Percentiles rank a stretch among this genome's conserved stretches.
Evolutionary conservation across 306 rosid species (phyloP).

Genomic region (Castanopsis chinensis): DNA sequence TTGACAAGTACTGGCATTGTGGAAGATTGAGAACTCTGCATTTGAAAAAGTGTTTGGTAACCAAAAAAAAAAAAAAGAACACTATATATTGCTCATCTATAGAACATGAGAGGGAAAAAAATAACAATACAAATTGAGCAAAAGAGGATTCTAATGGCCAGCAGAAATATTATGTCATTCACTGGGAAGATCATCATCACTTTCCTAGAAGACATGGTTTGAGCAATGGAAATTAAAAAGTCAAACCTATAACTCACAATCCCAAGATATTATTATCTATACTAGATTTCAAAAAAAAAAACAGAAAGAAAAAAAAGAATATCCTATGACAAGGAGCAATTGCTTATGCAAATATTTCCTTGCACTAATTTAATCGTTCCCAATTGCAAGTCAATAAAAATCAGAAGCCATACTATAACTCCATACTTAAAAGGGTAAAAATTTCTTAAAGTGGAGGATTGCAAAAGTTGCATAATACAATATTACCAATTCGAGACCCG

Average conservation of each 20-base stretch:
- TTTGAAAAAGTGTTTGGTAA: conserved; percentile 6
- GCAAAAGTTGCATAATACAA: background rate
- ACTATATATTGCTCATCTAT: background rate
- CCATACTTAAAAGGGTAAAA: background rate
- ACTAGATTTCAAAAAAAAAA: no score
- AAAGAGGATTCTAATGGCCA: background rate
- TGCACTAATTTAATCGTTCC: background rate
- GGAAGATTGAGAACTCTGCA: conserved; percentile 80
- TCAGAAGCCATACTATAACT: background rate
- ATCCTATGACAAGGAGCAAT: background rate
- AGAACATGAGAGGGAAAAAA: background rate
- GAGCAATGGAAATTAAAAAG: background rate
- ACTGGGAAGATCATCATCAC: background rate
- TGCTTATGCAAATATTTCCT: background rate
- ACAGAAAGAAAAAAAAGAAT: no score
- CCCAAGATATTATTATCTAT: background rate
- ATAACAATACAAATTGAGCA: background rate
- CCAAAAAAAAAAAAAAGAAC: no score
- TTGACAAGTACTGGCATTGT: conserved; percentile 52
- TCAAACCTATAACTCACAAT: background rate
- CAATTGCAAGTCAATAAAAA: background rate
- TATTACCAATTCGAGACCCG: background rate
- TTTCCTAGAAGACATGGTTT: background rate
- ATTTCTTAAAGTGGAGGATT: background rate
- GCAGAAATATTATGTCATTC: background rate